These are phyloP conservation scores for Dendrothele bispora DNA, from an alignment of 768 basidiomycete species.

Conservation along the genomic window DNA sequence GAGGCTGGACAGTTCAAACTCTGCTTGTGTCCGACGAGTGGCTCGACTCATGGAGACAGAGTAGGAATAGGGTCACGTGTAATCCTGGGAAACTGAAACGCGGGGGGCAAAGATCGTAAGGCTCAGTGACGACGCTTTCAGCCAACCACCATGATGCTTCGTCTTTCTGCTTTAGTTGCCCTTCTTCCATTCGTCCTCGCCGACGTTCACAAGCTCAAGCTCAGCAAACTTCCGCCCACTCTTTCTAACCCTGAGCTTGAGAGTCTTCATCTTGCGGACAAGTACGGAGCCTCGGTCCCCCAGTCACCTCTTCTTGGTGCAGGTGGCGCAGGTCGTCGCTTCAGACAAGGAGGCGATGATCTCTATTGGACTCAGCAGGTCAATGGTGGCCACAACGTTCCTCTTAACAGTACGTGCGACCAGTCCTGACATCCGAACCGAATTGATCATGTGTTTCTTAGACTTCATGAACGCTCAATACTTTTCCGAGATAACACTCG, in stretches of 20 bases:
- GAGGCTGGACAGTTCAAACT: conserved; percentile 15
- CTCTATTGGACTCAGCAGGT: conserved; percentile 81
- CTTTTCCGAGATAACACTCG: conserved; percentile 83
- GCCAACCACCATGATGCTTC: conserved; percentile 44
- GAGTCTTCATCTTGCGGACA: conserved; percentile 87
- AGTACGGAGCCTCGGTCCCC: conserved; percentile 68
- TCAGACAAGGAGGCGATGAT: conserved; percentile 49
- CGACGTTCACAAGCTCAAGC: conserved; percentile 79
- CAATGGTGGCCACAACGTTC: conserved; percentile 82
- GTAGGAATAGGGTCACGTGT: too few species aligned
- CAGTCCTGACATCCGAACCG: background rate
- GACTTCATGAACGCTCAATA: conserved; percentile 99
- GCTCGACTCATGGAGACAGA: conserved; percentile 8
- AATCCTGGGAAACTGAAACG: too few species aligned
- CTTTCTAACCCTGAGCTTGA: conserved; percentile 65
- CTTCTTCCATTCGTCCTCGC: conserved; percentile 54
- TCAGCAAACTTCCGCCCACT: conserved; percentile 78
- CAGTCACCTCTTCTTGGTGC: conserved; percentile 70
- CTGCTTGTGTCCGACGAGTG: background rate
- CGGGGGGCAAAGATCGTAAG: too few species aligned
- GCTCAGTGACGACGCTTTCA: background rate
- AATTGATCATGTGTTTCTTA: conserved; percentile 27
- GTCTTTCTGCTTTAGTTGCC: conserved; percentile 34
- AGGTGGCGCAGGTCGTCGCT: conserved; percentile 69
- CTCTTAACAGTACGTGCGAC: conserved; percentile 77